These are phyloP conservation scores for Hemisphaericaspora lyxosophila DNA, from an alignment of 1,139 yeast species.

Conservation along the genomic window DNA sequence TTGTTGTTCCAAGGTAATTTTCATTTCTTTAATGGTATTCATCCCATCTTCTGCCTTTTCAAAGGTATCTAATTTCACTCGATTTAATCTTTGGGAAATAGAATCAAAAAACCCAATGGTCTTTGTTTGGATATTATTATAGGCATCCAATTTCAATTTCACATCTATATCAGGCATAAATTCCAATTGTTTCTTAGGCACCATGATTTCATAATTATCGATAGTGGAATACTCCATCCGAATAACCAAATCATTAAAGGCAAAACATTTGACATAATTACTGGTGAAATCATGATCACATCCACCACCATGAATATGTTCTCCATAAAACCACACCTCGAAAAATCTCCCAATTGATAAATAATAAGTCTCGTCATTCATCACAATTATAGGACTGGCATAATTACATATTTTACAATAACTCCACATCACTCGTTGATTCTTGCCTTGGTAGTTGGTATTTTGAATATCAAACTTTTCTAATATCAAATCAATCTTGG, in stretches of 20 bases:
- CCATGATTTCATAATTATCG: slow-evolving; percentile 73
- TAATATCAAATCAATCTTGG: slow-evolving; percentile 74
- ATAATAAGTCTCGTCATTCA: slow-evolving; percentile 88
- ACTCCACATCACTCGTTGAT: slow-evolving; percentile 83
- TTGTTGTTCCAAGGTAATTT: slow-evolving; percentile 54
- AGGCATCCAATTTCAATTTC: slow-evolving; percentile 64
- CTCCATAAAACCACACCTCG: slow-evolving; percentile 83
- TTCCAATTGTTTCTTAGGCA: slow-evolving; percentile 69
- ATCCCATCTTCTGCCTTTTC: slow-evolving; percentile 75
- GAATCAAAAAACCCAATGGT: slow-evolving; percentile 68
- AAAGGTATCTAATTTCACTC: slow-evolving; percentile 79
- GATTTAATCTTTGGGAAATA: slow-evolving; percentile 64
- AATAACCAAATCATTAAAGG: slow-evolving; percentile 76
- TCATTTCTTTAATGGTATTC: slow-evolving; percentile 57
- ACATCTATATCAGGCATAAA: slow-evolving; percentile 78
- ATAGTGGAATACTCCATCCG: slow-evolving; percentile 74
- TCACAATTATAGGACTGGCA: slow-evolving; percentile 76
- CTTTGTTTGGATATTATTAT: slow-evolving; percentile 52
- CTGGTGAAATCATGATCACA: slow-evolving; percentile 81
- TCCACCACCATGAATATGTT: slow-evolving; percentile 30
- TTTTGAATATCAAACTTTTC: slow-evolving; percentile 59
- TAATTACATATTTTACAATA: slow-evolving; percentile 77
- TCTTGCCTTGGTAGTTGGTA: slow-evolving; percentile 31
- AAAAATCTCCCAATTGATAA: slow-evolving; percentile 91
- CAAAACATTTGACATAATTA: slow-evolving; percentile 81